Evolutionary conservation across 257 asterid genomes (phyloP).

Genomic region (Fraxinus cuspidata): DNA sequence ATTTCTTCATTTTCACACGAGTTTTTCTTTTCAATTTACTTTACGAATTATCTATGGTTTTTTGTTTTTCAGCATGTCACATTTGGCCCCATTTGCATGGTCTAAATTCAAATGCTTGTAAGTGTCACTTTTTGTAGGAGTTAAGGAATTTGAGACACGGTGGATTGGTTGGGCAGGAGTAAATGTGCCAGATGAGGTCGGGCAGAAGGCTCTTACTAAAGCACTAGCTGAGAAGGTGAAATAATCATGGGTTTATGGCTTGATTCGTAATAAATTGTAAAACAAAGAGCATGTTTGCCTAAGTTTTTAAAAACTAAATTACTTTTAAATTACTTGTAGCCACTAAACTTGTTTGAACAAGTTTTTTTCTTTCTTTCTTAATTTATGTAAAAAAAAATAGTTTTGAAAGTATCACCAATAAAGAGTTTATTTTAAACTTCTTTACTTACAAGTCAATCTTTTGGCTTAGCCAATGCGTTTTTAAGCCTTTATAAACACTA

Average conservation of each 20-base stretch:
- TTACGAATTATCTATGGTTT: not conserved
- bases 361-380: not conserved
- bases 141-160: conserved; percentile 85
- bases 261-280: conserved; percentile 2
- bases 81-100: conserved; percentile 8
- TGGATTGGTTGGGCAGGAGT: conserved; percentile 99
- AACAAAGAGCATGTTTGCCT: not conserved
- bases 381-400: not conserved
- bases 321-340: not conserved
- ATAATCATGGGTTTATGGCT: conserved; percentile 14
- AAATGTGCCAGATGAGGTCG: conserved; percentile 88
- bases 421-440: not conserved
- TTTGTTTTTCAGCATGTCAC: not conserved
- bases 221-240: conserved; percentile 89
- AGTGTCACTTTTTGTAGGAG: conserved; percentile 48
- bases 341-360: not conserved
- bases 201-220: conserved; percentile 73
- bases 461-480: not conserved
- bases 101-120: conserved; percentile 23
- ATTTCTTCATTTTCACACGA: conserved; percentile 12
- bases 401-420: not conserved
- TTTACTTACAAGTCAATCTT: not conserved
- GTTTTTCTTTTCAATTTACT: conserved; percentile 10
- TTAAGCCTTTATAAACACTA: not conserved
- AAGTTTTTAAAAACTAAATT: not conserved